Evolutionary conservation across 148 eudicot species (phyloP).

Genomic region (Chenopodium formosanum): DNA sequence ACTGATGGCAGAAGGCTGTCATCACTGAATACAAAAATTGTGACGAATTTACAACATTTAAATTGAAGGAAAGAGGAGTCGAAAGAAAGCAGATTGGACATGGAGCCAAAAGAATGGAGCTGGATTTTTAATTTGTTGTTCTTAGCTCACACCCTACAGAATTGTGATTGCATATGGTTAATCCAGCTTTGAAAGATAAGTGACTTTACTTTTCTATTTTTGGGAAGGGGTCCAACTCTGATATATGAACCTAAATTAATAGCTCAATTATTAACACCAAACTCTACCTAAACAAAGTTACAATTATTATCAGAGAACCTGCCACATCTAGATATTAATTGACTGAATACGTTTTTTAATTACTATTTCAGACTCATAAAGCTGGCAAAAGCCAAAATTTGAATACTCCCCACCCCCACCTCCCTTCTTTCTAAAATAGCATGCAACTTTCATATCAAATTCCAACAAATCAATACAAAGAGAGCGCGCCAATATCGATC

Average conservation of each 20-base stretch:
- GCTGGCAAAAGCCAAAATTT: neutral
- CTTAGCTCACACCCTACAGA: neutral
- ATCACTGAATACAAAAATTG: neutral
- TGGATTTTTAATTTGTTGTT: neutral
- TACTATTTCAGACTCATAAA: slow-evolving; percentile 1
- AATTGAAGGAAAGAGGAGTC: neutral
- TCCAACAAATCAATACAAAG: neutral
- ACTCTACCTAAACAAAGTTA: slow-evolving; percentile 1
- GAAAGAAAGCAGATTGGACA: neutral
- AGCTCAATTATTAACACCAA: slow-evolving; percentile 9
- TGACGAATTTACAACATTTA: neutral
- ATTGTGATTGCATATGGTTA: neutral
- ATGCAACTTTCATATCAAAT: neutral
- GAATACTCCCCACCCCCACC: neutral
- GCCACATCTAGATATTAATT: neutral
- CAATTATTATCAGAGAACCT: neutral
- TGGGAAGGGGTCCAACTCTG: neutral
- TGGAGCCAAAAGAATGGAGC: neutral
- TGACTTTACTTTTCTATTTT: too few species aligned
- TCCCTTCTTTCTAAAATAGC: neutral
- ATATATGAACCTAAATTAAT: neutral
- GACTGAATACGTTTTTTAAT: neutral
- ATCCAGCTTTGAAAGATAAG: neutral
- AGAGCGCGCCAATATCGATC: neutral
- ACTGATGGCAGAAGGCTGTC: too few species aligned